Evolutionary conservation across 768 basidiomycete species (phyloP), one percentile per base, ranked within the genome.

Genomic region (Suillus paluster): DNA sequence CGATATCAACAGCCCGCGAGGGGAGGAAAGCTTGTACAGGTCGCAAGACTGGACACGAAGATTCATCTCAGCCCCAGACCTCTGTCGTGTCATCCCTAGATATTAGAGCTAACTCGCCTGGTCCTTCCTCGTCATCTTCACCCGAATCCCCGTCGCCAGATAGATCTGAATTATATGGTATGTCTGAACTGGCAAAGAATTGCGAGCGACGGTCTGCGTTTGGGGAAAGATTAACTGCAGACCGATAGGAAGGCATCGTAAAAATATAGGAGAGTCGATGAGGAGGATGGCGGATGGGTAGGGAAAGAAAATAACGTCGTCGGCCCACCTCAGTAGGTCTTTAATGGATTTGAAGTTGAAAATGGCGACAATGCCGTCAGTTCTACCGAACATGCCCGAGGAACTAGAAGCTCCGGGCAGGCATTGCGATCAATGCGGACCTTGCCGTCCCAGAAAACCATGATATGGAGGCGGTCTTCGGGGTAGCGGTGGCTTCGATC

Each of bases 131-230:
- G 41, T 70, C 65, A 30, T 57, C 68, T 5, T 67, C 66, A 36
- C 63, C 71, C 41, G 79, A 78, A 44, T 79, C 77, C 38, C 81
- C 78, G 56, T 83, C 70, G 57, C 77, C 77, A 17, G 73, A 76
- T 8, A 75, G 68, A 60, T 84, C 82, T 6, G 80, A 77, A 8
- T 83, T 75, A 9, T 81, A 78, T 19, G 81, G 81, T 25, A 87
- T 81, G 33, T 81, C 80, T 9, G 86, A 85, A 54, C 84, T 85
- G 23, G 85, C 86, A 41, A 90, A 81, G 68, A 83, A 88, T 69
- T 91, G 89, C 11, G 88, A 79, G 34, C 90, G 83, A 57, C 84
- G 86, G 71, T 91, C 90, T 92, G 65, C 23, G 62, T 59, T 58
- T 21, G 25, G 63, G 15, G 57, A 63, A 33, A 58, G 48, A 45